Conservation (phyloP, 2,329 filamentous ascomycete species). For the Emydomyces testavorans region DNA sequence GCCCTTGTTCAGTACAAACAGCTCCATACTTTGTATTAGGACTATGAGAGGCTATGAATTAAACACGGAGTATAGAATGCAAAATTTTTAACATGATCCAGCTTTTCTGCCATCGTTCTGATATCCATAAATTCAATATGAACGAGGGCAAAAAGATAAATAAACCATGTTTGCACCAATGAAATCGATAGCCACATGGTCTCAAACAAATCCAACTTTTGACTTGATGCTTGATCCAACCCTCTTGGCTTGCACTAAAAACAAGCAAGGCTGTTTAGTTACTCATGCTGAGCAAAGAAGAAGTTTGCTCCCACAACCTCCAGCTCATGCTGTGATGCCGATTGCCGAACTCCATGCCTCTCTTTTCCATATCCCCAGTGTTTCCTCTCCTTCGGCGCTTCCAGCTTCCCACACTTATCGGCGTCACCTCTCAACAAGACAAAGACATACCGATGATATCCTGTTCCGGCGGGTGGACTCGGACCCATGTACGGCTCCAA, state of each 20-base stretch:
- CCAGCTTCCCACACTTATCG: slow-evolving; percentile 27
- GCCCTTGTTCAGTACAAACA: no score
- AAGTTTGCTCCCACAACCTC: slow-evolving; percentile 24
- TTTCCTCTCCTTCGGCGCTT: slow-evolving; percentile 39
- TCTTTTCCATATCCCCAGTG: slow-evolving; percentile 45
- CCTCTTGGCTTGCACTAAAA: no score
- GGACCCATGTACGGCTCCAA: slow-evolving; percentile 40
- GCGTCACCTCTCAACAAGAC: slow-evolving; percentile 37
- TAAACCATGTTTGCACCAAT: no score
- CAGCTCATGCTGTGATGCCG: slow-evolving; percentile 23
- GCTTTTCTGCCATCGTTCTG: neutral
- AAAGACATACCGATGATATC: slow-evolving; percentile 48
- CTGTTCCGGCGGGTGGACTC: slow-evolving; percentile 44
- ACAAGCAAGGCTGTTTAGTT: neutral
- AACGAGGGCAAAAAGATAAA: no score
- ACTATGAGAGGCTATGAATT: neutral
- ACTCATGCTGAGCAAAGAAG: slow-evolving; percentile 22
- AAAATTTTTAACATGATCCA: neutral
- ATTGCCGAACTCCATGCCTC: slow-evolving; percentile 32
- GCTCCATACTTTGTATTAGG: no score
- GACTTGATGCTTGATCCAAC: no score
- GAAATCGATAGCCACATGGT: no score
- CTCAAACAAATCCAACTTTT: no score
- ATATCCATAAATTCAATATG: no score
- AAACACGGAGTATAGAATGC: neutral